Base-by-base conservation (phyloP, 768 basidiomycete species). In the Scleroderma citrinum region DNA sequence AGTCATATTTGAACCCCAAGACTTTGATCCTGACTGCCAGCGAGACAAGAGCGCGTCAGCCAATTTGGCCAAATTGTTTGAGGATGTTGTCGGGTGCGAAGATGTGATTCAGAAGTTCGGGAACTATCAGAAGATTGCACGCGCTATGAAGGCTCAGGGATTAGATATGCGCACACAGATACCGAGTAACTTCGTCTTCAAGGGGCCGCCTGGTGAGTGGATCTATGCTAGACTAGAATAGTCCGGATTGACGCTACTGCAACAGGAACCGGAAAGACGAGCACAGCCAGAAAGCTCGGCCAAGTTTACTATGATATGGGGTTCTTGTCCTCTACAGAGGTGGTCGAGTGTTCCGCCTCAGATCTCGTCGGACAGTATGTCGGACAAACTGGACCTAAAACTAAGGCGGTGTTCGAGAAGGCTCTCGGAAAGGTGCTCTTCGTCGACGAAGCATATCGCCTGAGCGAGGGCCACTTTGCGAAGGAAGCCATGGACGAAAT, bases 401-500 rank as follows among this genome's bases (percentile, higher is more conserved):
- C 80, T 1, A 70, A 65, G 54, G 70, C 76, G 46, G 56, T 80
- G 1, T 77, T 87, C 41, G 80, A 83, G 40, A 81, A 78, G 59
- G 85, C 82, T 0, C 70, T 83, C 1, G 85, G 85, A 0, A 74
- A 76, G 36, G 83, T 87, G 3, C 69, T 86, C 1, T 86, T 87
- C 66, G 71, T 86, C 45, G 85, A 86, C 47, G 85, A 87, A 52
- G 85, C 85, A 0, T 87, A 87, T 55, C 70, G 83, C 21, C 69
- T 87, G 12, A 61, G 71, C 7, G 71, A 82, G 41, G 83, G 83
- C 0, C 76, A 69, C 0, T 87, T 84, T 53, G 81, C 83, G 1
- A 72, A 82, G 59, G 85, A 87, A 60, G 85, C 85, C 7, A 74
- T 84, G 26, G 85, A 87, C 59, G 85, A 87, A 54, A 60, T 87